Base-by-base conservation (phyloP, 2,329 filamentous ascomycete species). In the Tolypocladium sp. region DNA sequence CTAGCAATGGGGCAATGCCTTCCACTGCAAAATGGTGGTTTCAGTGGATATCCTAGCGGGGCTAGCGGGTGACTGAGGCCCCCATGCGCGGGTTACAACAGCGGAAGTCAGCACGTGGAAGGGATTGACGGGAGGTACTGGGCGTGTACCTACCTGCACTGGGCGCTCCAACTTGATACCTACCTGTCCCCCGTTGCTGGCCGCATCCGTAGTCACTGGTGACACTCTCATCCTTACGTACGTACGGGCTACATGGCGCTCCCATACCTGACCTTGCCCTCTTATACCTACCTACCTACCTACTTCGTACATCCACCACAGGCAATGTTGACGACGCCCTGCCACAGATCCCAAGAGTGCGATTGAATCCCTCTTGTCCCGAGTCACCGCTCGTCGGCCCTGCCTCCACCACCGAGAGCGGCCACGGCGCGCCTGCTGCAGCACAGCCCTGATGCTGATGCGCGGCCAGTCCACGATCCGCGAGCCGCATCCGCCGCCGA, bases 371-470 rank as follows among this genome's bases (percentile, higher is more conserved):
- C 30, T 35, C 49, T 35, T 10, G 10, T n/a, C 27, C 27, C 30
- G 49, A 13, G 49, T 22, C 49, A n/a, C 10, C 20, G 49, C 49
- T 52, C 10, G 8, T 33, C 17, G 49, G 17, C 49, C 13, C 54
- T 40, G 25, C 20, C 35, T 9, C 13, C 54, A 33, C 15, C 25
- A 42, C 17, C 37, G 22, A 38, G 33, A 52, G 52, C 49, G 33
- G 54, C 41, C 38, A n/a, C 38, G 38, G 46, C 27, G 38, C 51
- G 35, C 15, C 51, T 27, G 35, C 57, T n/a, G 17, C 41, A 57
- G 42, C 60, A 55, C 30, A 53, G 59, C 60, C 66, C 70, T 73
- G 67, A 74, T 74, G 72, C 69, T 63, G 66, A 70, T 60, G 61
- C 60, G 61, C 61, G 64, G 58, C 60, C 63, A 41, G n/a, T 35